Evolutionary conservation across 2,329 filamentous ascomycete species (phyloP).

Genomic region (Neurospora crassa): DNA sequence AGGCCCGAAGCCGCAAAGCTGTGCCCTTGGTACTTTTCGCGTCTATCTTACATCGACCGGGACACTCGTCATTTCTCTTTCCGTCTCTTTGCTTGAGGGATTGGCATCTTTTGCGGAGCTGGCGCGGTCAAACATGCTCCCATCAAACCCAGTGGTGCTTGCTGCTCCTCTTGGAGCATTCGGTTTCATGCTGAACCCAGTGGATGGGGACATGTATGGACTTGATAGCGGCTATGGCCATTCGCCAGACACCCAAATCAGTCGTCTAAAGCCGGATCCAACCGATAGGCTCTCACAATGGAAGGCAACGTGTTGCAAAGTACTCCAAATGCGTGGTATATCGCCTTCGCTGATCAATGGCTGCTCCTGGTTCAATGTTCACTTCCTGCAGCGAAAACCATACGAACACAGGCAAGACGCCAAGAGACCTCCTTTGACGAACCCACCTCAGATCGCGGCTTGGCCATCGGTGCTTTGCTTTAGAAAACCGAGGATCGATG

Average conservation of each 20-base stretch:
- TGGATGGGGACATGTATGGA: conserved; percentile 25
- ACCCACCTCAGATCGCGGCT: conserved; percentile 31
- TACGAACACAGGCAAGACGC: conserved; percentile 33
- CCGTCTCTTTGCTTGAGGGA: conserved; percentile 37
- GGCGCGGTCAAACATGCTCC: conserved; percentile 28
- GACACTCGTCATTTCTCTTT: conserved; percentile 39
- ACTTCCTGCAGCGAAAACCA: conserved; percentile 35
- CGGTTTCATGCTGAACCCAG: conserved; percentile 30
- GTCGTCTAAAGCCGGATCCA: conserved; percentile 30
- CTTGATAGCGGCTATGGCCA: conserved; percentile 32
- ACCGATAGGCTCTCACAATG: conserved; percentile 35
- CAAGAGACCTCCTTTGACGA: conserved; percentile 28
- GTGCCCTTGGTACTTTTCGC: conserved; percentile 40
- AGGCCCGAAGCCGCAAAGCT: conserved; percentile 16
- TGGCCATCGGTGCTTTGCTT: conserved; percentile 39
- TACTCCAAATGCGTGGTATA: conserved; percentile 41
- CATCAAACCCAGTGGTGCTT: conserved; percentile 36
- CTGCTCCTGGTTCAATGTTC: conserved; percentile 41
- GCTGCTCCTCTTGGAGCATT: conserved; percentile 46
- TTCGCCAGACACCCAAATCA: conserved; percentile 43
- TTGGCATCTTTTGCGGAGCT: conserved; percentile 37
- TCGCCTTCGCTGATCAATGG: conserved; percentile 32
- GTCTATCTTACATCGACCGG: conserved; percentile 48
- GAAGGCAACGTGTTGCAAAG: conserved; percentile 40
- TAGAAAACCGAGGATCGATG: conserved; percentile 22